Evolutionary conservation across 2,329 filamentous ascomycete species (phyloP).

Genomic region (Trichophyton simii): DNA sequence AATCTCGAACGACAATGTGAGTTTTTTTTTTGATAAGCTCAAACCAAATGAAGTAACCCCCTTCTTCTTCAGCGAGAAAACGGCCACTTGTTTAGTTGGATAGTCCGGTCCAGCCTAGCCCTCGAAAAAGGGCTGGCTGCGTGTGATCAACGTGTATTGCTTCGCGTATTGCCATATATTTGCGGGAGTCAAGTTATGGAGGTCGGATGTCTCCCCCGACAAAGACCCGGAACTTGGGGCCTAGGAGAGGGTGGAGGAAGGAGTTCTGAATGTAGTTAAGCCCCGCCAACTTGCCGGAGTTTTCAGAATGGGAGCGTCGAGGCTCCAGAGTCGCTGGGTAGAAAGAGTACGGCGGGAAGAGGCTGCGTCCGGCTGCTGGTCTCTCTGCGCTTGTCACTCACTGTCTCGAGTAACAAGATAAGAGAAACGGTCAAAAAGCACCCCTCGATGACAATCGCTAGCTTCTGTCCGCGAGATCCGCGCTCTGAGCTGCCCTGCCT

Average conservation of each 20-base stretch:
- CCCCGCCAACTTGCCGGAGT: slow-evolving; percentile 90
- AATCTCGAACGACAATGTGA: slow-evolving; percentile 2
- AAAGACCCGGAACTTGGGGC: slow-evolving; percentile 87
- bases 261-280: slow-evolving; percentile 57
- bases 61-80: not conserved
- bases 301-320: slow-evolving; percentile 23
- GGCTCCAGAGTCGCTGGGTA: slow-evolving; percentile 29
- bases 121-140: slow-evolving; percentile 30
- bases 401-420: not conserved
- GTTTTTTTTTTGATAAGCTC: not conserved
- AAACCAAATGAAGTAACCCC: not conserved
- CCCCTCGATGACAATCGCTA: not conserved
- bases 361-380: not conserved
- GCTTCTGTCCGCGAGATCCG: not conserved
- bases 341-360: slow-evolving; percentile 8
- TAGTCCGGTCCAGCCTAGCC: slow-evolving; percentile 27
- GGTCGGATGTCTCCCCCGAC: slow-evolving; percentile 94
- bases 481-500: not conserved
- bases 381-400: not conserved
- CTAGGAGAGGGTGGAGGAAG: slow-evolving; percentile 77
- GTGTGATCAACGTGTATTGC: slow-evolving; percentile 20
- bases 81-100: not conserved
- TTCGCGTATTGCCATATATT: slow-evolving; percentile 23
- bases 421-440: not conserved
- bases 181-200: slow-evolving; percentile 62